Base-by-base conservation (phyloP, 768 basidiomycete genomes). In the Mycena pura region DNA sequence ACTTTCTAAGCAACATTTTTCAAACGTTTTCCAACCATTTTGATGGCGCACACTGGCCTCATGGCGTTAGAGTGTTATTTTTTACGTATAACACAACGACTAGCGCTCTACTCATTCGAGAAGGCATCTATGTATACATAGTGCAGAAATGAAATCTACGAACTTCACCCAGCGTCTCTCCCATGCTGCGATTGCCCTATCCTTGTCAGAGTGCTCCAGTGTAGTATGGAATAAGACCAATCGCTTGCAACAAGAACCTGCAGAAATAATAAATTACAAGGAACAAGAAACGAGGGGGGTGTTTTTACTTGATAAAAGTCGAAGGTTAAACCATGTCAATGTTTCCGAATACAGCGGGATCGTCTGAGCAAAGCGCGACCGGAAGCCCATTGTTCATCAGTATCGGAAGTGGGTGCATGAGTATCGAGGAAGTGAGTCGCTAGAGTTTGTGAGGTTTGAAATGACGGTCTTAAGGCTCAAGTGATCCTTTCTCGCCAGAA, bases 361-460 rank as follows among this genome's bases (percentile, higher is more conserved):
- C 91, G 67, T 93, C 92, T 7, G 87, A 90, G 68, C 82, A 84
- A 4, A 93, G 79, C 0, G 84, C 85, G 7, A 93, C 86, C 3
- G 88, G 86, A 8, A 92, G 81, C 1, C 90, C 90, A 60, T 91
- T 79, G 71, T 90, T 92, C 47, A 93, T 70, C 34, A 91, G 69
- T n/a, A 83, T 78, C 1, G 90, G 89, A 25, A 93, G 77, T 1
- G 89, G 90, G 70, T 93, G 91, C 82, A 86, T 88, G 3, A 87
- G 87, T 85, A 92, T 92, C 5, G 90, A 91, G 10, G 89, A 85
- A 3, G 90, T 89, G 51, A 91, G 76, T 10, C 90, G 85, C 89
- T 91, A 65, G 57, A 13, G 25, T 50, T 25, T 25, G 51, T 56
- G 44, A 43, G 17, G 19, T 34, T 55, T 29, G 28, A 22, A n/a